Conservation (phyloP, 768 basidiomycete genomes). For the Lentinus brumalis region DNA sequence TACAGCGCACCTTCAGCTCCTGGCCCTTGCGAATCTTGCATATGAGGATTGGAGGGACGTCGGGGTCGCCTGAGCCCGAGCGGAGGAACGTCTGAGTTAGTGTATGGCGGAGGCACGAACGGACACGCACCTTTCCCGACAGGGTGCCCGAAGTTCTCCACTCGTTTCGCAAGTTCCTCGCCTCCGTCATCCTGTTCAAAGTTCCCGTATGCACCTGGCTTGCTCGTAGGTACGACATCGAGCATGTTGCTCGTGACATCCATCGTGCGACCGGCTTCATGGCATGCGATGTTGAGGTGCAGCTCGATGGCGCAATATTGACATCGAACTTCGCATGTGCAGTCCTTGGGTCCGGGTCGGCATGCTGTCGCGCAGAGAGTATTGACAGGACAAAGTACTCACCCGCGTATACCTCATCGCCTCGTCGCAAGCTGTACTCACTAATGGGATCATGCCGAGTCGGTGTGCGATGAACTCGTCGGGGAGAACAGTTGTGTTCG, state of each 20-base stretch:
- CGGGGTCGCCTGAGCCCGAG: constrained; percentile 55
- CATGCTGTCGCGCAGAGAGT: neutral
- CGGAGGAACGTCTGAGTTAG: neutral
- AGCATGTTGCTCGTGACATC: constrained; percentile 87
- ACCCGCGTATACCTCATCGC: constrained; percentile 81
- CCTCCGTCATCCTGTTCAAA: constrained; percentile 48
- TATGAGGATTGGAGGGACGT: constrained; percentile 71
- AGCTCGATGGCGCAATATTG: constrained; percentile 84
- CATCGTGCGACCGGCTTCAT: constrained; percentile 67
- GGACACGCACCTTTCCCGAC: constrained; percentile 75
- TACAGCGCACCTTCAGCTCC: constrained; percentile 81
- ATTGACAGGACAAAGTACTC: constrained; percentile 27
- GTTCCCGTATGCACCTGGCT: constrained; percentile 5
- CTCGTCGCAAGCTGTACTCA: constrained; percentile 86
- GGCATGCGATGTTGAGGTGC: constrained; percentile 74
- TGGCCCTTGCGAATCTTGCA: constrained; percentile 95
- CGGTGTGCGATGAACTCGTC: constrained; percentile 98
- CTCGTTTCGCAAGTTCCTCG: constrained; percentile 75
- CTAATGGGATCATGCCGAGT: constrained; percentile 89
- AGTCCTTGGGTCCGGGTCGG: constrained; percentile 62
- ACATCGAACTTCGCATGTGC: constrained; percentile 84
- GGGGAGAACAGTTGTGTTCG: constrained; percentile 90
- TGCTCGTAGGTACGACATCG: constrained; percentile 50
- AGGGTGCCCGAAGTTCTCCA: constrained; percentile 75
- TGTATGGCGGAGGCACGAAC: neutral